Conservation (phyloP, 495 filamentous ascomycete genomes). For the Aspergillus biplanus region DNA sequence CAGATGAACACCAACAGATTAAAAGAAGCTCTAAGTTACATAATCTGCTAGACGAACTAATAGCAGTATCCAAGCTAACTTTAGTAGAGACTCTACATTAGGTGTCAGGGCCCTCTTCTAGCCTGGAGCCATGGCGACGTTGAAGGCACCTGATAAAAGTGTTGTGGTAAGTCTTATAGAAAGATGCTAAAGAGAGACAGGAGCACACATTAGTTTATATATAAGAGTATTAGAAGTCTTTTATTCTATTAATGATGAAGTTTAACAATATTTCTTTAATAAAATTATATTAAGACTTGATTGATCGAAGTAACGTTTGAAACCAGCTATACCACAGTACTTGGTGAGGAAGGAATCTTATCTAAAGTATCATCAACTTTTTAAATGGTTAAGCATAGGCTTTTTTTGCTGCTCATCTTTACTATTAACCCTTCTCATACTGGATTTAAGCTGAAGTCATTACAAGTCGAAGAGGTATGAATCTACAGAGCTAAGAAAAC, state of each 20-base stretch:
- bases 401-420: neutral
- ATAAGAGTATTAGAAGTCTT: neutral
- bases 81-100: neutral
- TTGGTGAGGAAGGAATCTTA: neutral
- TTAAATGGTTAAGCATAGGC: neutral
- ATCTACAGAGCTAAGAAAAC: neutral
- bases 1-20: neutral
- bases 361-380: neutral
- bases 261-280: neutral
- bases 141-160: neutral
- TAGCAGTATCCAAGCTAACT: neutral
- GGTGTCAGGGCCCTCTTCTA: neutral
- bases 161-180: neutral
- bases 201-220: neutral
- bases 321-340: neutral
- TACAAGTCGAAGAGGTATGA: neutral
- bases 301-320: neutral
- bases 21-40: neutral
- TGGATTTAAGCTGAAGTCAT: neutral
- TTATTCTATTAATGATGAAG: neutral
- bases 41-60: neutral
- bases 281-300: neutral
- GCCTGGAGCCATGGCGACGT: neutral
- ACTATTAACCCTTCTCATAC: neutral
- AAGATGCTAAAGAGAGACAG: neutral